Evolutionary conservation across 108 stramenopile genomes (phyloP).

Genomic region (Aurantiochytrium sp.): DNA sequence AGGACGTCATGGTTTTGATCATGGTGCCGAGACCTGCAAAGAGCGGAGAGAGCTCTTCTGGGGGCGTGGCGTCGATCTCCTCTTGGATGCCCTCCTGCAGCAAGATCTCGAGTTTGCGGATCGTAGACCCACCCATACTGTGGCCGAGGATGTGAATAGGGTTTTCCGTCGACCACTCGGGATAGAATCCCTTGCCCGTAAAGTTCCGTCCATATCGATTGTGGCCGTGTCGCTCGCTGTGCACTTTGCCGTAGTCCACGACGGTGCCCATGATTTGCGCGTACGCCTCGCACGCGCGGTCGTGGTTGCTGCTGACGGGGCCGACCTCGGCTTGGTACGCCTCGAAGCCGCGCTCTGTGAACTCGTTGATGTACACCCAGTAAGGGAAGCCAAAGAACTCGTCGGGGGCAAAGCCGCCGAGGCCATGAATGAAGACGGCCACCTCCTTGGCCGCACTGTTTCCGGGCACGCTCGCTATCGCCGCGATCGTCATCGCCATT

Average conservation of each 20-base stretch:
- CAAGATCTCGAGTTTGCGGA: not conserved
- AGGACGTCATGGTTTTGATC: not conserved
- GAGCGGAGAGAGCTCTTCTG: not conserved
- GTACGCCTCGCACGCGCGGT: not conserved
- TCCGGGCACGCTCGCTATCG: no score
- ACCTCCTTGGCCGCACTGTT: not conserved
- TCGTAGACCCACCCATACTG: not conserved
- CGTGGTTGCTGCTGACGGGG: not conserved
- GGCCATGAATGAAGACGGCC: not conserved
- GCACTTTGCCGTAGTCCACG: not conserved
- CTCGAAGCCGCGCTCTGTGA: not conserved
- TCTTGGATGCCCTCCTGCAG: not conserved
- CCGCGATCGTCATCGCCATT: no score
- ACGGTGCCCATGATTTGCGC: not conserved
- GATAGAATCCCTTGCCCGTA: not conserved
- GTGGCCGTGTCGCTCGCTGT: not conserved
- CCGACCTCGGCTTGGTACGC: not conserved
- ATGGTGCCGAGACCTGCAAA: not conserved
- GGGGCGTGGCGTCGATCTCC: not conserved
- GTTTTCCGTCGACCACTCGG: not conserved
- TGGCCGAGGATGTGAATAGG: not conserved
- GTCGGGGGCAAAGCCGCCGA: not conserved
- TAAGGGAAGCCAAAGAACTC: not conserved
- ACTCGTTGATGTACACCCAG: not conserved
- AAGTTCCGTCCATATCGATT: not conserved